phyloP scores from a whole-genome alignment of 1,284 basidiomycete genomes.

The Papiliotrema fonsecae region DNA sequence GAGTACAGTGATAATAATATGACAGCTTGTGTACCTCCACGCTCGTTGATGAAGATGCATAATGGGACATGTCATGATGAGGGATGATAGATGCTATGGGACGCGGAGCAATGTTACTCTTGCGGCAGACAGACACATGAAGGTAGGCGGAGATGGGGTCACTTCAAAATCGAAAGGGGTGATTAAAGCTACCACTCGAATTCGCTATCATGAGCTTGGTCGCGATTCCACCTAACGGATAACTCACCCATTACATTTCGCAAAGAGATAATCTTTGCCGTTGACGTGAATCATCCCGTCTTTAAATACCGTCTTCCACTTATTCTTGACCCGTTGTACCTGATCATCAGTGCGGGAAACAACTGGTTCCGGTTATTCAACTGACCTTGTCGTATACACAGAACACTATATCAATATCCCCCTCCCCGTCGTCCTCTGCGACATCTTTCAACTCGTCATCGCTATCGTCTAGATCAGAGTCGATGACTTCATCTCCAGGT shows the following conservation, averaged over 20 bases:
- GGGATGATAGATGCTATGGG: too few relatives aligned
- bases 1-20: too few relatives aligned
- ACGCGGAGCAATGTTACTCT: too few relatives aligned
- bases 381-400: slow-evolving; percentile 97
- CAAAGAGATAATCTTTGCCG: slow-evolving; percentile 94
- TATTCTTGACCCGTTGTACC: slow-evolving; percentile 98
- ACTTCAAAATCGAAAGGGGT: neutral
- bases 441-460: slow-evolving; percentile 59
- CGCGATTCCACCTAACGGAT: too few relatives aligned
- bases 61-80: too few relatives aligned
- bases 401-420: slow-evolving; percentile 81
- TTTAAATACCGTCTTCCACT: slow-evolving; percentile 99
- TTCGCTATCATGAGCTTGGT: slow-evolving; percentile 2
- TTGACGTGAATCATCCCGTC: slow-evolving; percentile 98
- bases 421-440: slow-evolving; percentile 49
- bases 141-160: neutral
- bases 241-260: slow-evolving; percentile 68
- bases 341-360: slow-evolving; percentile 35
- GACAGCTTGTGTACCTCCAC: too few relatives aligned
- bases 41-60: too few relatives aligned
- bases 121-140: too few relatives aligned
- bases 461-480: slow-evolving; percentile 92
- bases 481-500: slow-evolving; percentile 73
- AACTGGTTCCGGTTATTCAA: neutral
- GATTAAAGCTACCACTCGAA: slow-evolving; percentile 10